A percentile compares a stretch with the other conserved stretches of the same genome.
Evolutionary conservation across 495 filamentous ascomycete species (phyloP).

Genomic region (Pseudotulostoma volvatum): DNA sequence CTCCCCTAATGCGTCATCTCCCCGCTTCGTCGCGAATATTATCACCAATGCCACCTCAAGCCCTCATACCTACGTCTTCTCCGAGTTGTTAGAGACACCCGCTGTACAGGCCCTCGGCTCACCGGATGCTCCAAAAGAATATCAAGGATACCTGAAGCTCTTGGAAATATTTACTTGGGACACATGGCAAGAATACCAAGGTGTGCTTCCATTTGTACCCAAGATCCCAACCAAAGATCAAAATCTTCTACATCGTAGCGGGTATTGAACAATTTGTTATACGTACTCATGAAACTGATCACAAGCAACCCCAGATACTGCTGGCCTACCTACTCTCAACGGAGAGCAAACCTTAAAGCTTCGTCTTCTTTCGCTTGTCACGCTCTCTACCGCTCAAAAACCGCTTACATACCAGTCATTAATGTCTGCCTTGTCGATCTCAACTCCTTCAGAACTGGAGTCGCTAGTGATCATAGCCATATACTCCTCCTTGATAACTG

Average conservation of each 20-base stretch:
- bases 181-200: slow-evolving; percentile 63
- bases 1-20: slow-evolving; percentile 53
- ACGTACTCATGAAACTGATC: too few relatives aligned
- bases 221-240: too few relatives aligned
- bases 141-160: slow-evolving; percentile 44
- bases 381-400: slow-evolving; percentile 44
- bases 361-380: slow-evolving; percentile 74
- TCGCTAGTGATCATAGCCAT: slow-evolving; percentile 78
- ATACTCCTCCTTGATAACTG: slow-evolving; percentile 67
- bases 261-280: too few relatives aligned
- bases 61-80: slow-evolving; percentile 84
- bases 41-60: slow-evolving; percentile 74
- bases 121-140: slow-evolving; percentile 29
- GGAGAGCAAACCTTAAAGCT: slow-evolving; percentile 67
- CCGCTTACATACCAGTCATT: slow-evolving; percentile 60
- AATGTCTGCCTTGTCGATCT: slow-evolving; percentile 46
- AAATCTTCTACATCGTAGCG: too few relatives aligned
- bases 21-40: slow-evolving; percentile 71
- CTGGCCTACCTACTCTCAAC: slow-evolving; percentile 51
- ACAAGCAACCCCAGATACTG: background rate
- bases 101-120: slow-evolving; percentile 59
- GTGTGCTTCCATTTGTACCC: too few relatives aligned
- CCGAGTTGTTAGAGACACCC: slow-evolving; percentile 71
- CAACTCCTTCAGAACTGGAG: slow-evolving; percentile 58
- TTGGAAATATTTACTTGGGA: slow-evolving; percentile 91